Evolutionary conservation across 306 rosid genomes (phyloP).

Genomic region (cucumber (Cucumis sativus)): DNA sequence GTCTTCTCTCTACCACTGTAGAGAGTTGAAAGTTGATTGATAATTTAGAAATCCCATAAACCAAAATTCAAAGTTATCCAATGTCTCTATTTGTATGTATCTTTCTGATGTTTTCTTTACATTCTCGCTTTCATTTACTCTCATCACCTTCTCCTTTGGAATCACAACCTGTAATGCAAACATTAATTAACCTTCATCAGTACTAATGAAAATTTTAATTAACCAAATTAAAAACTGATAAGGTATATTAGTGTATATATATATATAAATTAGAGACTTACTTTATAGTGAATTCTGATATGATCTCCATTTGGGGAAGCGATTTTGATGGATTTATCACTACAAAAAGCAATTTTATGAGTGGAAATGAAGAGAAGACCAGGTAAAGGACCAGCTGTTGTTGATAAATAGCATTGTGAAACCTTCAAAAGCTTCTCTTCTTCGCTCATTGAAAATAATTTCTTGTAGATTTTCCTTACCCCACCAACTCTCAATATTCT

Average conservation of each 20-base stretch:
- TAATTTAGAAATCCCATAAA: neutral
- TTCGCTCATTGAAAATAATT: neutral
- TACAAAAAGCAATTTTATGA: neutral
- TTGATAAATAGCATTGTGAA: constrained; percentile 2
- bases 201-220: no score
- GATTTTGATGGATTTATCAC: neutral
- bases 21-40: neutral
- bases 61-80: neutral
- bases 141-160: neutral
- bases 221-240: no score
- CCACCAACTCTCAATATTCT: constrained; percentile 25
- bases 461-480: neutral
- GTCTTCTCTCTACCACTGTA: neutral
- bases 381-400: constrained; percentile 5
- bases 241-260: neutral
- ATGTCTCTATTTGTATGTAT: neutral
- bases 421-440: constrained; percentile 5
- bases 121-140: neutral
- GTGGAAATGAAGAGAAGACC: constrained; percentile 6
- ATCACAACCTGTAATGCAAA: no score
- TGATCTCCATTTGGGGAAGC: constrained; percentile 2
- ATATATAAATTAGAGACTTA: neutral
- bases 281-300: neutral
- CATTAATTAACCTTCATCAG: no score
- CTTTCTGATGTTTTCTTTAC: neutral